These are phyloP conservation scores for Rutstroemia sp. DNA, from an alignment of 2,329 filamentous ascomycete genomes.

Conservation along the genomic window DNA sequence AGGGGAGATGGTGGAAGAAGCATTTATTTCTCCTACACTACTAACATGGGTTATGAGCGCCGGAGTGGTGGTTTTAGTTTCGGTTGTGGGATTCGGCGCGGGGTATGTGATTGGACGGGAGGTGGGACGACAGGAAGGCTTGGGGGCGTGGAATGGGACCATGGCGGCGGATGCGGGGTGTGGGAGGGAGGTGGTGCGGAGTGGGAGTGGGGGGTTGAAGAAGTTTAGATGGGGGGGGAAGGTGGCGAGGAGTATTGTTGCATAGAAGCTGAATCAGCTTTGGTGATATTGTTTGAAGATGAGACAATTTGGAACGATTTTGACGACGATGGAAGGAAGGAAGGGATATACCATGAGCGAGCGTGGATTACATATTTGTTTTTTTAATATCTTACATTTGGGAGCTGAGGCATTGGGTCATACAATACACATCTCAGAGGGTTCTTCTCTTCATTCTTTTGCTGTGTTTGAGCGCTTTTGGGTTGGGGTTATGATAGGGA, in stretches of 20 bases:
- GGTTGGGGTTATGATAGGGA: not conserved
- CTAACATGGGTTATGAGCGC: conserved; percentile 58
- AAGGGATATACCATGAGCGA: not conserved
- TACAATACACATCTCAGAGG: not conserved
- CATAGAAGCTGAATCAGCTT: conserved; percentile 2
- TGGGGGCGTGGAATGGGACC: conserved; percentile 21
- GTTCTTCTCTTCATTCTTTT: not conserved
- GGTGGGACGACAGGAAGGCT: conserved; percentile 51
- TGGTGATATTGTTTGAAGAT: not conserved
- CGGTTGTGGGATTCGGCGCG: conserved; percentile 61
- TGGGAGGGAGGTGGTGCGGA: conserved; percentile 21
- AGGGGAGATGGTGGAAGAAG: conserved; percentile 22
- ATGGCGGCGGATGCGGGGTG: conserved; percentile 18
- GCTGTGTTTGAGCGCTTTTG: not conserved
- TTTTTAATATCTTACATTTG: not conserved
- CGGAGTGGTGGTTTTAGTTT: conserved; percentile 60
- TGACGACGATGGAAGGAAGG: not conserved
- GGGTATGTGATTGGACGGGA: conserved; percentile 62
- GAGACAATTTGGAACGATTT: not conserved
- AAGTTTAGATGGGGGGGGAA: conserved; percentile 27
- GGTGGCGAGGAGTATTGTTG: conserved; percentile 22
- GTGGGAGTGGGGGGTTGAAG: conserved; percentile 19
- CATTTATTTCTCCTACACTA: conserved; percentile 50
- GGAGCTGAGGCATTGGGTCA: not conserved
- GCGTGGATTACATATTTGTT: not conserved